Evolutionary conservation across 805 yeast species (phyloP), one percentile per base, ranked within the genome.

Genomic region (Hanseniaspora clermontiae): DNA sequence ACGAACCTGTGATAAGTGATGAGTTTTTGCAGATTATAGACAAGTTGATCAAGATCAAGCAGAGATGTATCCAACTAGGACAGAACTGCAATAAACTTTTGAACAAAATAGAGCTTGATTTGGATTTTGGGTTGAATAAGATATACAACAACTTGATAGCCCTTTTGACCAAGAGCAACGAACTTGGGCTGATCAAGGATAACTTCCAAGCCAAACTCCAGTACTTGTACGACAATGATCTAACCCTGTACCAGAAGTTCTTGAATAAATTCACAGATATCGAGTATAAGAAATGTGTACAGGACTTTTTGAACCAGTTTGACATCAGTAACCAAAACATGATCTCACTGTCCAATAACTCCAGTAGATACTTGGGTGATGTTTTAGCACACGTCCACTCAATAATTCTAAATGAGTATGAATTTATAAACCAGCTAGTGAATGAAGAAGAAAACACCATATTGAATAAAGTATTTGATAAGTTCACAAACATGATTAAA

Each of bases 351-450:
- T 78, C 83, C 9, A 83, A 84, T 66, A 96, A 91, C 65, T 86
- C 96, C 1, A 73, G 82, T 29, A 74, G 96, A 56, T 90, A 82
- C 60, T 73, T 87, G 17, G 95, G 97, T 29, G 96, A 89, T 65
- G 75, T 93, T 36, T 71, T 93, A 40, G 97, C 97, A 0, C 86
- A 85, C 72, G 76, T 89, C 1, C 97, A 93, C 65, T 79, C 90
- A 1, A 76, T 87, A 5, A 82, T 89, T 34, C 95, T 89, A 4
- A 87, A 87, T 68, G 98, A 93, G 67, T 76, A 81, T 43, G 98
- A 93, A 64, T 74, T 83, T 34, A 75, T 91, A 5, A 75, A 81
- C 19, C 69, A 91, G 51, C 82, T 91, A 29, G 34, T 53, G 20
- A 39, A 24, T 17, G 51, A 36, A 5, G 38, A 53, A 4, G 48